Percentiles rank a stretch among this genome's conserved stretches.
These are phyloP conservation scores for Hypoxylon sp. DNA, from an alignment of 2,329 filamentous ascomycete species.

Conservation along the genomic window DNA sequence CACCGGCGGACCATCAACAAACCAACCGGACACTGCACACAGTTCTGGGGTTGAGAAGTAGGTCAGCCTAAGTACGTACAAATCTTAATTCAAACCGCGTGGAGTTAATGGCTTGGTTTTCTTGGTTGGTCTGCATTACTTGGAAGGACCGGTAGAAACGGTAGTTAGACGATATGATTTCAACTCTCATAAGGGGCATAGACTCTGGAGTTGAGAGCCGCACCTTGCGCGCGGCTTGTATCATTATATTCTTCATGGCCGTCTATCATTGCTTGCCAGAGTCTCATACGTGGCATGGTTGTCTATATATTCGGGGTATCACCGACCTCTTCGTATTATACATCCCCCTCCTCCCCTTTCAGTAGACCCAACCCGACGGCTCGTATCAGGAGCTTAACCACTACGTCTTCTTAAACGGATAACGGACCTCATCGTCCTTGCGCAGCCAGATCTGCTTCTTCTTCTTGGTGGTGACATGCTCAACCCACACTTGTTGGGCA, in stretches of 20 bases:
- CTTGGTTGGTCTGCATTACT: constrained; percentile 20
- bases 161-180: constrained; percentile 37
- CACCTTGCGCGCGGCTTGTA: constrained; percentile 38
- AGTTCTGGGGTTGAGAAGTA: constrained; percentile 51
- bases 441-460: constrained; percentile 88
- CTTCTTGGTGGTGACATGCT: constrained; percentile 89
- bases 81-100: constrained; percentile 24
- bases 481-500: constrained; percentile 87
- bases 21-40: constrained; percentile 38
- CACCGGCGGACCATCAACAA: constrained; percentile 21
- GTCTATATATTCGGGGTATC: constrained; percentile 35
- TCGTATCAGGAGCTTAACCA: neutral
- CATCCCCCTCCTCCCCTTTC: constrained; percentile 18
- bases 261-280: constrained; percentile 20
- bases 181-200: constrained; percentile 26
- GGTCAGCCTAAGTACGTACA: constrained; percentile 7
- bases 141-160: constrained; percentile 30
- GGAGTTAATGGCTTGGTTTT: constrained; percentile 41
- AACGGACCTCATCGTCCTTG: constrained; percentile 82
- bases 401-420: constrained; percentile 67
- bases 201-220: constrained; percentile 36
- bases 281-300: constrained; percentile 31
- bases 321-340: constrained; percentile 35
- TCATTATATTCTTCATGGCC: constrained; percentile 42
- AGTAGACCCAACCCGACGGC: neutral